These are phyloP conservation scores for Saccharomyces eubayanus DNA, from an alignment of 805 yeast genomes.

Conservation along the genomic window DNA sequence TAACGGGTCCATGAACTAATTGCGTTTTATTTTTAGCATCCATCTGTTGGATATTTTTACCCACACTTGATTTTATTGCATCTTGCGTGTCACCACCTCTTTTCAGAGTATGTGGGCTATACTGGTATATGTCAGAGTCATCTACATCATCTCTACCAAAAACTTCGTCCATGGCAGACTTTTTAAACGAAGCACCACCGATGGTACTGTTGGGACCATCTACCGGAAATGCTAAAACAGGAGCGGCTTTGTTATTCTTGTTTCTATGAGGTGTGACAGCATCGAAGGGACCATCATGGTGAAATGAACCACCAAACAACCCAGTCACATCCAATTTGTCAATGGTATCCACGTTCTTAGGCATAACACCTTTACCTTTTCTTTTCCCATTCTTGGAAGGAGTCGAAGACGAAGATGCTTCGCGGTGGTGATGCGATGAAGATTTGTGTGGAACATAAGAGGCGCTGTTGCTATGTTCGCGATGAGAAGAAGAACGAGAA, in stretches of 20 bases:
- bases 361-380: slow-evolving; percentile 36
- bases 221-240: slow-evolving; percentile 89
- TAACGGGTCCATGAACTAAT: slow-evolving; percentile 77
- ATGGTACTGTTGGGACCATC: slow-evolving; percentile 70
- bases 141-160: slow-evolving; percentile 55
- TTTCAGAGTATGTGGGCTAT: background rate
- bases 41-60: slow-evolving; percentile 44
- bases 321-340: slow-evolving; percentile 96
- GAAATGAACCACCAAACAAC: slow-evolving; percentile 87
- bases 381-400: slow-evolving; percentile 28
- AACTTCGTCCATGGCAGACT: slow-evolving; percentile 61
- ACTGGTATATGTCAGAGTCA: slow-evolving; percentile 37
- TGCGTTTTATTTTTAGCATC: slow-evolving; percentile 62
- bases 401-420: slow-evolving; percentile 4
- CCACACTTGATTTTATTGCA: slow-evolving; percentile 44
- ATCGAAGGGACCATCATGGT: slow-evolving; percentile 98
- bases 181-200: slow-evolving; percentile 52
- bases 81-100: slow-evolving; percentile 23
- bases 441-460: slow-evolving; percentile 6
- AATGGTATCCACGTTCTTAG: slow-evolving; percentile 82
- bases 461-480: slow-evolving; percentile 3
- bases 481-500: background rate
- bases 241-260: slow-evolving; percentile 66
- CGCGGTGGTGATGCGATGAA: slow-evolving; percentile 13
- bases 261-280: slow-evolving; percentile 97